phyloP scores from a whole-genome alignment of 306 rosid genomes.

The Oemleria cerasiformis region DNA sequence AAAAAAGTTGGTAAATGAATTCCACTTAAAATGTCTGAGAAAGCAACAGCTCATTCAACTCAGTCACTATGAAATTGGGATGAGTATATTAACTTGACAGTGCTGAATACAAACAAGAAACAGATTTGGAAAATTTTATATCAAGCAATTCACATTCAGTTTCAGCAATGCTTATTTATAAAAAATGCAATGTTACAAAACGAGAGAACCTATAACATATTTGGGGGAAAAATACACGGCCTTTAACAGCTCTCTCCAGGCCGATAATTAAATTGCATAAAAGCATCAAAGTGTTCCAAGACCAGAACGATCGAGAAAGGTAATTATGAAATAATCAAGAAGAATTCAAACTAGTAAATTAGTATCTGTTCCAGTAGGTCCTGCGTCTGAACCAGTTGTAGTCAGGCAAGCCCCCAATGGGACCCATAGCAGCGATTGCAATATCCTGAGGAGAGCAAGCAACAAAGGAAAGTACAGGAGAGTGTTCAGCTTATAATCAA shows the following conservation, averaged over 20 bases:
- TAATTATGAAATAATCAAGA: constrained; percentile 20
- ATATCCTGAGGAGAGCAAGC: constrained; percentile 55
- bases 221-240: constrained; percentile 33
- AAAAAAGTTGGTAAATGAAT: too few relatives aligned
- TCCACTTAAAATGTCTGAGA: neutral
- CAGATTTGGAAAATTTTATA: constrained; percentile 1
- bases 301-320: constrained; percentile 33
- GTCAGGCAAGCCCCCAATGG: constrained; percentile 76
- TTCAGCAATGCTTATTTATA: constrained; percentile 51
- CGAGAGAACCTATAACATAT: constrained; percentile 24
- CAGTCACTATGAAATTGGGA: neutral
- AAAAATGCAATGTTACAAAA: constrained; percentile 39
- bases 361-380: constrained; percentile 97
- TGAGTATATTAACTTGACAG: constrained; percentile 2
- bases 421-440: constrained; percentile 92
- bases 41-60: too few relatives aligned
- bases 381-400: constrained; percentile 99
- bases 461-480: neutral
- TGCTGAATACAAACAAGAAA: neutral
- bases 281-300: constrained; percentile 30
- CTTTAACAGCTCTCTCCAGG: constrained; percentile 37
- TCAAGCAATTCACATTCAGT: constrained; percentile 7
- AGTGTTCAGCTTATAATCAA: neutral
- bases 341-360: constrained; percentile 64
- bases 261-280: constrained; percentile 24